phyloP scores from a whole-genome alignment of 2,329 filamentous ascomycete species.

The Coniochaeta prunicola region DNA sequence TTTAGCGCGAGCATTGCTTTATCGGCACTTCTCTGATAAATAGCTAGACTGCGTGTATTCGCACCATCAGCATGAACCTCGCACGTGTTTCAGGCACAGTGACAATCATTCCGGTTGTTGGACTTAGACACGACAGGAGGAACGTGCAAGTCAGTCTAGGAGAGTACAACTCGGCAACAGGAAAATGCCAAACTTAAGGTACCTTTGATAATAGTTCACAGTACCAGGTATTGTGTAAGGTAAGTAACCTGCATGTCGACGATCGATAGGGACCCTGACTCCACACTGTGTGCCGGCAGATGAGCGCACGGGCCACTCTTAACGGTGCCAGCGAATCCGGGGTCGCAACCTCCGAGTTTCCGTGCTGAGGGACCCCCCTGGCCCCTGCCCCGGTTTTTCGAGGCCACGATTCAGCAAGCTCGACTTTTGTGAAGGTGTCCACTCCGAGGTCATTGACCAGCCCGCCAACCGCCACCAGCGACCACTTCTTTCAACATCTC shows the following conservation, averaged over 20 bases:
- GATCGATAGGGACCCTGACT: too few species aligned
- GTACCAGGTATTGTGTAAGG: too few species aligned
- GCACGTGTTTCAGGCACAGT: too few species aligned
- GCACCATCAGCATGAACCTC: too few species aligned
- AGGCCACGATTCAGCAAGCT: conserved; percentile 2
- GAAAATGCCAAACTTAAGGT: too few species aligned
- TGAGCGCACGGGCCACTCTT: neutral
- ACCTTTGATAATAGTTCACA: too few species aligned
- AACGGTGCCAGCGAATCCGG: neutral
- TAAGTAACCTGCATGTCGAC: neutral
- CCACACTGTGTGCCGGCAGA: neutral
- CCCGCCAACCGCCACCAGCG: neutral
- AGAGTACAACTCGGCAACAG: too few species aligned
- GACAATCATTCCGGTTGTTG: too few species aligned
- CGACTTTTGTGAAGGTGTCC: neutral
- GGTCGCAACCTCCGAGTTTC: neutral
- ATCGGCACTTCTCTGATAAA: neutral
- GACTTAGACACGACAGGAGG: too few species aligned
- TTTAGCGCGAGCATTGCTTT: conserved; percentile 2
- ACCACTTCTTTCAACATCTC: neutral
- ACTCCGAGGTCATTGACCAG: neutral
- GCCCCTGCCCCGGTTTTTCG: neutral
- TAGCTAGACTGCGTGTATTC: too few species aligned
- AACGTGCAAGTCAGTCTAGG: too few species aligned
- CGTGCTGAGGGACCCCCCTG: neutral